Evolutionary conservation across 495 filamentous ascomycete genomes (phyloP), one percentile per base, ranked within the genome.

Genomic region (Extremus antarcticus): DNA sequence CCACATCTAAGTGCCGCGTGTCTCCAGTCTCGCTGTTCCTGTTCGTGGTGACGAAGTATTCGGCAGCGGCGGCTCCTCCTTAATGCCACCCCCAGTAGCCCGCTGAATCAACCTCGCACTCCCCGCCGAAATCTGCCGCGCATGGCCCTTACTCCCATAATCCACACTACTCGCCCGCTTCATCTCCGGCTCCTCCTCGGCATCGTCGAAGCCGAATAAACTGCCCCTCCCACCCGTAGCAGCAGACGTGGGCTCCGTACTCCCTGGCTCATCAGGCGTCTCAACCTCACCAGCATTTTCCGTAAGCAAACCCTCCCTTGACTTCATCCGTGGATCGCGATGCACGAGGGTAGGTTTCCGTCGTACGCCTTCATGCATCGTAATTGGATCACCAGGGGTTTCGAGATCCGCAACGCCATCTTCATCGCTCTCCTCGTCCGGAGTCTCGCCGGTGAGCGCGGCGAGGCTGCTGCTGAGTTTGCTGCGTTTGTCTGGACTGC

Each of bases 71-170:
- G 29, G 29, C 29, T 35, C 29, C 29, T 35, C 29, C 29, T 35
- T 13, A 35, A 35, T 45, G 11, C 10, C 47, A 20, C 57, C 58
- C 13, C 20, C 24, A 32, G 47, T 50, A 1, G 50, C 25, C 41
- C 58, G 54, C 38, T 49, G 48, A 35, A 88, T 65, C 13, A 89
- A 68, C 63, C 78, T 82, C 3, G 85, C 84, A 66, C 82, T 87
- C 21, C 85, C 86, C 19, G 84, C 83, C 54, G 83, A 88, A 59
- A 87, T 80, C 47, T 82, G 82, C n/a, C 84, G 71, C 19, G 68
- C 76, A 62, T 89, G 85, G 2, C 75, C 70, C 58, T 76, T 79
- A 25, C 48, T 35, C 76, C 80, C 58, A 17, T 53, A 57, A 20
- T 61, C 47, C 19, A 50, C 81, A 71, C 55, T 83, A 78, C 43